Base-by-base conservation (phyloP, 495 filamentous ascomycete species). In the Penicillium lividum region DNA sequence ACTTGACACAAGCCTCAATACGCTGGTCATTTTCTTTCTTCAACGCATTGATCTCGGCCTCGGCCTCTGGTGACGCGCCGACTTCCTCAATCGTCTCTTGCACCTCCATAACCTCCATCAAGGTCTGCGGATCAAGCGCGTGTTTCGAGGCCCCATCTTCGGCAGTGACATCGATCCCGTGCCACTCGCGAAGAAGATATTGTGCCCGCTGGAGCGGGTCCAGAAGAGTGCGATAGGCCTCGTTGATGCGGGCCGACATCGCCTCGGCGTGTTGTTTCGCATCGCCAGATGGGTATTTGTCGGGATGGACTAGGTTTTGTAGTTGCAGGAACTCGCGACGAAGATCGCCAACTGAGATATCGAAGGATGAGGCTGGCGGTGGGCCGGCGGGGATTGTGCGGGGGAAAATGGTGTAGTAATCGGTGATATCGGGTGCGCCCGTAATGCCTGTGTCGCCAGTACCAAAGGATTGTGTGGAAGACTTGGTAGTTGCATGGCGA, bases 341-440 rank as follows among this genome's bases (percentile, higher is more conserved):
- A 22, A 98, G 85, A 30, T 79, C 76, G 16, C 73, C 46, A 16
- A 74, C 56, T 69, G 93, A 80, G 73, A 97, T 84, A 0, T 75
- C 63, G 81, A 98, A 98, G 53, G 85, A 82, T 0, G 92, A 86
- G 0, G 59, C 25, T 1, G 94, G 94, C 0, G 94, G 94, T 0
- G 92, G 88, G 34, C 94, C 94, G 0, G 62, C n/a, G 11, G 93
- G 85, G 15, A 97, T 80, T 13, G 91, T 91, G 11, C 79, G 64
- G 6, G 92, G 91, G 80, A 98, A 98, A 73, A 98, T 85, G 43
- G 86, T 83, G 82, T 97, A 98, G 81, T 91, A 78, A 58, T 83
- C 86, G 48, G 73, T 78, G 47, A 73, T 76, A 54, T 80, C 67
- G n/a, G 73, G 74, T 38, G 68, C 60, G 22, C 62, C 60, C 18